Conservation (phyloP, 176 grass and related monocot genomes). For the Musa beccarii region DNA sequence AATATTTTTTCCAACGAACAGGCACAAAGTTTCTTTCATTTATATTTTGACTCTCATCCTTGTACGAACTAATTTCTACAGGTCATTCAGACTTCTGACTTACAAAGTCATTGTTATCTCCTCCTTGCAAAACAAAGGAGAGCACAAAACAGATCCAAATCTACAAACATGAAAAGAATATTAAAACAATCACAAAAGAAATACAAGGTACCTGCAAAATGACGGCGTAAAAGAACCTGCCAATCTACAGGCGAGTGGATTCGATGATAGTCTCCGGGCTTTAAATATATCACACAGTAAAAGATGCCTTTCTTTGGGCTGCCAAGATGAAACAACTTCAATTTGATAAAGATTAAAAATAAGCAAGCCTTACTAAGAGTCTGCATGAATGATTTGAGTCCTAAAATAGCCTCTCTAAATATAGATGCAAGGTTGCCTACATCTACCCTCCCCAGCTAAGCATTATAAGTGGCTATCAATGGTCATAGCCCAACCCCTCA, state of each 20-base stretch:
- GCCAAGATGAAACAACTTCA: conserved; percentile 15
- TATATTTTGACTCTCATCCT: neutral
- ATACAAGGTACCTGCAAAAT: conserved; percentile 62
- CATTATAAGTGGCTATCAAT: too few relatives aligned
- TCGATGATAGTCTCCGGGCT: conserved; percentile 74
- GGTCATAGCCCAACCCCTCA: too few relatives aligned
- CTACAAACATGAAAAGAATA: neutral
- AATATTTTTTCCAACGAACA: neutral
- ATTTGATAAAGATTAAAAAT: neutral
- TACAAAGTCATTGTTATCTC: too few relatives aligned
- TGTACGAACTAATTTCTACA: neutral
- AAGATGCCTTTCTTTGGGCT: conserved; percentile 66
- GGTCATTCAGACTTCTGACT: neutral
- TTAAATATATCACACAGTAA: conserved; percentile 90
- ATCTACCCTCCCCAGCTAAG: too few relatives aligned
- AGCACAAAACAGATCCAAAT: neutral
- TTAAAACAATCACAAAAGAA: conserved; percentile 4
- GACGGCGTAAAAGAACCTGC: conserved; percentile 48
- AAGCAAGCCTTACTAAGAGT: neutral
- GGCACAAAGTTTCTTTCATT: neutral
- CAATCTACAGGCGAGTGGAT: conserved; percentile 77
- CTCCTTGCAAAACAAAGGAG: neutral
- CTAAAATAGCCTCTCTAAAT: too few relatives aligned
- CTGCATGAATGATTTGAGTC: neutral
- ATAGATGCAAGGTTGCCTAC: too few relatives aligned